Evolutionary conservation across 139 green algal genomes (phyloP).

Genomic region (Chlorella sp.): DNA sequence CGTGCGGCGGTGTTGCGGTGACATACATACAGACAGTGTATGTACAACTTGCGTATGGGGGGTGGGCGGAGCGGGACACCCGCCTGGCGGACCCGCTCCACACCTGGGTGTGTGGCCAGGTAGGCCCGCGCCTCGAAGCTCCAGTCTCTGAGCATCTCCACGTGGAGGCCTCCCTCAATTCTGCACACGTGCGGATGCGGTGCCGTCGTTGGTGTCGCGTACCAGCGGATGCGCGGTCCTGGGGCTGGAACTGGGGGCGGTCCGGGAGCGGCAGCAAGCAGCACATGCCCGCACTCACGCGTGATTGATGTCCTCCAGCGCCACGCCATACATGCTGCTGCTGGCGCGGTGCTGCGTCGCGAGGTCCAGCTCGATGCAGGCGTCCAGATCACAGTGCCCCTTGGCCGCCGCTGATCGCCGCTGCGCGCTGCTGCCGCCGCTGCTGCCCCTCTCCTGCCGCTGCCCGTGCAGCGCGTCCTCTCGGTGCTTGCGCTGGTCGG

Average conservation of each 20-base stretch:
- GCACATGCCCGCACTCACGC: constrained; percentile 4
- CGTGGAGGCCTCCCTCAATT: constrained; percentile 1
- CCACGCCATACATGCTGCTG: neutral
- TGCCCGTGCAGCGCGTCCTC: too few relatives aligned
- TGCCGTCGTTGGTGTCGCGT: neutral
- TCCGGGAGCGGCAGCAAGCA: neutral
- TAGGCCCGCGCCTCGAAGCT: constrained; percentile 8
- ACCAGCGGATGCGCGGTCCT: neutral
- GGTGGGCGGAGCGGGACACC: too few relatives aligned
- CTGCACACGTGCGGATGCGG: neutral
- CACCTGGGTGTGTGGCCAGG: constrained; percentile 6
- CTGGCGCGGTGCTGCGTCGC: neutral
- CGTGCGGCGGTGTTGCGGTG: too few relatives aligned
- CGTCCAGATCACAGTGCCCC: neutral
- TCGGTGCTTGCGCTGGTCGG: too few relatives aligned
- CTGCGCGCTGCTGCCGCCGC: too few relatives aligned
- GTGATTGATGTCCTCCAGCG: constrained; percentile 8
- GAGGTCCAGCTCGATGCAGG: neutral
- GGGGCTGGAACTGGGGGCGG: neutral
- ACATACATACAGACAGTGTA: too few relatives aligned
- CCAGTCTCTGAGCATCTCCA: constrained; percentile 8
- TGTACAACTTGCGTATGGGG: too few relatives aligned
- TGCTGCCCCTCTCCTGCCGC: too few relatives aligned
- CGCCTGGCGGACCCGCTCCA: too few relatives aligned
- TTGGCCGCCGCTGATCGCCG: too few relatives aligned